phyloP scores from a whole-genome alignment of 129 eudicot species.

The Arctium lappa region DNA sequence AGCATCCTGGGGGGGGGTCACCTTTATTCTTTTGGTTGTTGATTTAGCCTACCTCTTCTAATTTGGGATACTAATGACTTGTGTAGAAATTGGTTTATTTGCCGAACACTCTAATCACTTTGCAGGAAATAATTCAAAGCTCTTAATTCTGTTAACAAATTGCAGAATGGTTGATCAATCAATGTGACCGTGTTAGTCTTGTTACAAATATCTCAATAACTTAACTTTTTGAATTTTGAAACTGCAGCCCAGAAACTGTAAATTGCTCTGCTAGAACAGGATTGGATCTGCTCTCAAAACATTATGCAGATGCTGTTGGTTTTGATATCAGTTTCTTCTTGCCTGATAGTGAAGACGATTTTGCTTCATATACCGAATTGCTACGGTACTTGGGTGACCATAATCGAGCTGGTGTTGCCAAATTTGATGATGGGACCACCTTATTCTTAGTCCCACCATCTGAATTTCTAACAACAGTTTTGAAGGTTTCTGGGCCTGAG shows the following conservation, averaged over 20 bases:
- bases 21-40: too few relatives aligned
- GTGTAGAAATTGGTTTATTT: too few relatives aligned
- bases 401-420: constrained; percentile 91
- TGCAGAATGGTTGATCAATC: not conserved
- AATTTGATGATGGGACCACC: constrained; percentile 90
- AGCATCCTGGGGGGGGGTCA: too few relatives aligned
- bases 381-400: constrained; percentile 68
- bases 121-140: not conserved
- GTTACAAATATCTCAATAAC: not conserved
- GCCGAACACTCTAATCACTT: not conserved
- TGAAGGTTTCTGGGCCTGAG: constrained; percentile 75
- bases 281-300: constrained; percentile 80
- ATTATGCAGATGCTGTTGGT: constrained; percentile 79
- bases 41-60: too few relatives aligned
- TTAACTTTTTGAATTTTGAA: not conserved
- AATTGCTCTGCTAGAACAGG: constrained; percentile 94
- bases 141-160: not conserved
- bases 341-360: constrained; percentile 91
- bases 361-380: constrained; percentile 90
- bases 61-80: too few relatives aligned
- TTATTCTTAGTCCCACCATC: constrained; percentile 96
- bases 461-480: constrained; percentile 62
- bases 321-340: constrained; percentile 72
- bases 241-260: constrained; percentile 74
- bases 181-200: not conserved